Evolutionary conservation across 495 filamentous ascomycete genomes (phyloP).

Genomic region (Diplogelasinospora grovesii): DNA sequence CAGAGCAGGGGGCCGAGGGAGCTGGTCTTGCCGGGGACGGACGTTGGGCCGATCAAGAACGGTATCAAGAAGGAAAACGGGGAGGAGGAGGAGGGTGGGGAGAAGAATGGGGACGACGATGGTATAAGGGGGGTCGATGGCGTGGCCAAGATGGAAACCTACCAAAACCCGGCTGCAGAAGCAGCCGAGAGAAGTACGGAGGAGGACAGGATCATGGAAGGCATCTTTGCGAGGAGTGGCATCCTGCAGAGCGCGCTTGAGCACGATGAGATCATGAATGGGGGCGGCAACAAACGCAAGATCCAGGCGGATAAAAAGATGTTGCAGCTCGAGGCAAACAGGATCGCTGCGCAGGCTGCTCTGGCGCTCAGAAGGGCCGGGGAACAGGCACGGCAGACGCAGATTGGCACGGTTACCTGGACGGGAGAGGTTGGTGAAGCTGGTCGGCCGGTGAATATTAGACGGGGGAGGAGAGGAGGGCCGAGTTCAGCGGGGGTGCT

Average conservation of each 20-base stretch:
- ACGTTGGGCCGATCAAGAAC: constrained; percentile 7
- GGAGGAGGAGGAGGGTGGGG: constrained; percentile 12
- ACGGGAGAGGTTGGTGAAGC: constrained; percentile 75
- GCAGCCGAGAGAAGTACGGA: too few species aligned
- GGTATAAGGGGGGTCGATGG: constrained; percentile 30
- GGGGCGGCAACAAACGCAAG: constrained; percentile 44
- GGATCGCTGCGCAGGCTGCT: constrained; percentile 71
- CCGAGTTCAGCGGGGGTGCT: constrained; percentile 52
- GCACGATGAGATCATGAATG: constrained; percentile 78
- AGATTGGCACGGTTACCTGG: constrained; percentile 88
- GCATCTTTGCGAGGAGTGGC: constrained; percentile 76
- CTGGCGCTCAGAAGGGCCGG: constrained; percentile 64
- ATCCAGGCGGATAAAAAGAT: constrained; percentile 62
- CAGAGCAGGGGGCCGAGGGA: constrained; percentile 35
- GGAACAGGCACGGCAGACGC: constrained; percentile 60
- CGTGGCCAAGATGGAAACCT: constrained; percentile 30
- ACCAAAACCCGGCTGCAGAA: constrained; percentile 14
- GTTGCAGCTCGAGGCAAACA: constrained; percentile 73
- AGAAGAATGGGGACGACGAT: constrained; percentile 27
- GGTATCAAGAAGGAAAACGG: background rate
- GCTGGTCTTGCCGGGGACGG: constrained; percentile 15
- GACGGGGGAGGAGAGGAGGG: constrained; percentile 30
- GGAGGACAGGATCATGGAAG: constrained; percentile 70
- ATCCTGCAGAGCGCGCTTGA: constrained; percentile 81
- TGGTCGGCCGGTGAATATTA: constrained; percentile 45